Percentiles rank a stretch among this genome's conserved stretches.
Conservation (phyloP, 805 yeast species). For the Debaryomyces prosopidis region DNA sequence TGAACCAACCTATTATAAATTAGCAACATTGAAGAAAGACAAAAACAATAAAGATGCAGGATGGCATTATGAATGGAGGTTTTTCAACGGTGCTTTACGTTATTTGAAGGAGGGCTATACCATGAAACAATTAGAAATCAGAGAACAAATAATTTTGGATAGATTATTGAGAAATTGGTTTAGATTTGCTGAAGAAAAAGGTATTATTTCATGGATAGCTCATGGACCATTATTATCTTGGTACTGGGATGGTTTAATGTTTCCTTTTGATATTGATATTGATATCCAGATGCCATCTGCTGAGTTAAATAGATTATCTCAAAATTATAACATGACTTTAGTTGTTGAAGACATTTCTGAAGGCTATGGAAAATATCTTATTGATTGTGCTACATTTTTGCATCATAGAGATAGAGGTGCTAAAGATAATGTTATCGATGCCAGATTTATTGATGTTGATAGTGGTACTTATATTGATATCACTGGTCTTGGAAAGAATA, state of each 20-base stretch:
- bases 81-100: conserved; percentile 56
- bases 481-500: conserved; percentile 38
- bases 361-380: conserved; percentile 20
- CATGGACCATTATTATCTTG: conserved; percentile 25
- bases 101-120: conserved; percentile 34
- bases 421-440: conserved; percentile 26
- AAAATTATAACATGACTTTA: conserved; percentile 21
- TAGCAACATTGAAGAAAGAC: conserved; percentile 24
- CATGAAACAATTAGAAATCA: conserved; percentile 18
- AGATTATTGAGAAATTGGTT: conserved; percentile 24
- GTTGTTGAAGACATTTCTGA: conserved; percentile 27
- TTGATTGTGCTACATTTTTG: conserved; percentile 24
- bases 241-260: conserved; percentile 27
- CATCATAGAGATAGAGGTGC: conserved; percentile 21
- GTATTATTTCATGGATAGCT: conserved; percentile 25
- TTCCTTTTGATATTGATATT: conserved; percentile 25
- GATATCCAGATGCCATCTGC: conserved; percentile 25
- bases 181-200: conserved; percentile 22
- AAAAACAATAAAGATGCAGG: conserved; percentile 42
- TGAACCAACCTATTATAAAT: conserved; percentile 38
- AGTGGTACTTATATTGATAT: conserved; percentile 59
- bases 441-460: conserved; percentile 56
- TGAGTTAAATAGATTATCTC: conserved; percentile 20
- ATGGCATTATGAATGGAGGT: conserved; percentile 59
- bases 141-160: conserved; percentile 22